phyloP scores from a whole-genome alignment of 192 early-diverging fungal species.

The Chytriomyces hyalinus region DNA sequence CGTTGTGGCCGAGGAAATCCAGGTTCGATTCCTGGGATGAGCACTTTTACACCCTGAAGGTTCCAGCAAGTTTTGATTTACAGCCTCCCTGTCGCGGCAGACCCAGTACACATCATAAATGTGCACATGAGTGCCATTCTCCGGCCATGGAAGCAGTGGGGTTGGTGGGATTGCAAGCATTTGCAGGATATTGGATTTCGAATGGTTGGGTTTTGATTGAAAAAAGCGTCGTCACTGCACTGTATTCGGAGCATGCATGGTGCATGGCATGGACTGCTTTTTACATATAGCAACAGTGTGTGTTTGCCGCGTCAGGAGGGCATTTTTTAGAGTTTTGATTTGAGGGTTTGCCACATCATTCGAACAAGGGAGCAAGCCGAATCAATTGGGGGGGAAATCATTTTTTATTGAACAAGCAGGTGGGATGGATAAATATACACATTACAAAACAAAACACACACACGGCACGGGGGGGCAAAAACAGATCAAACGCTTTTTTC shows the following conservation, averaged over 20 bases:
- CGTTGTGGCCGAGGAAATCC: no score
- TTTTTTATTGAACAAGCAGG: neutral
- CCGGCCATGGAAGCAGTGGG: no score
- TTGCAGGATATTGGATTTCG: no score
- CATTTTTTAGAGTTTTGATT: neutral
- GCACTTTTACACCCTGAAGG: no score
- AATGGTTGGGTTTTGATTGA: no score
- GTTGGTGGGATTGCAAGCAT: no score
- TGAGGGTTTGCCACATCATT: neutral
- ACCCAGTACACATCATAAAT: no score
- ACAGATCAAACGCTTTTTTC: neutral
- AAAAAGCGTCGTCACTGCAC: neutral
- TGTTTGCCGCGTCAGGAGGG: neutral
- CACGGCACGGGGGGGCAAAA: neutral
- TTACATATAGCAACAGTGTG: neutral
- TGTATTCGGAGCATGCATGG: neutral
- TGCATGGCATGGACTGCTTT: neutral
- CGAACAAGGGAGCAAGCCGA: neutral
- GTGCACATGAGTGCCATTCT: no score
- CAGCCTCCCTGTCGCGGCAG: no score
- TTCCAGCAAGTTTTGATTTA: no score
- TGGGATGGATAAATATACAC: neutral
- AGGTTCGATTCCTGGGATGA: no score
- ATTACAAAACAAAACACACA: neutral
- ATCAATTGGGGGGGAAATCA: neutral